These are phyloP conservation scores for Pterocarpus macrocarpus DNA, from an alignment of 306 rosid genomes.

Conservation along the genomic window DNA sequence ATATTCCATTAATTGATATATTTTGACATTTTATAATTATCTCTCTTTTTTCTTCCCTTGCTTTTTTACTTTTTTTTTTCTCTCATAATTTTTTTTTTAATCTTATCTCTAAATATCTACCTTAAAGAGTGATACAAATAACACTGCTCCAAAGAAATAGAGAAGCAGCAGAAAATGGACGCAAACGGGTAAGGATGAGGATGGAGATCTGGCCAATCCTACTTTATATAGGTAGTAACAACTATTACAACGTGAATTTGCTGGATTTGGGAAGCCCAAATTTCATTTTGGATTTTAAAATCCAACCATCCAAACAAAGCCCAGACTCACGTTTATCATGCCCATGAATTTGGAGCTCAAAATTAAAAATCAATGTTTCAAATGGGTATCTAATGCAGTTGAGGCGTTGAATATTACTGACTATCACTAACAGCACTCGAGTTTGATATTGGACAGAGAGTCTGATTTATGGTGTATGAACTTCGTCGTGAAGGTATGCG, in stretches of 20 bases:
- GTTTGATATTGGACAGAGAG: too few relatives aligned
- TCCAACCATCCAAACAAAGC: neutral
- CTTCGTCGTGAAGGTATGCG: too few relatives aligned
- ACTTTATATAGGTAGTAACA: neutral
- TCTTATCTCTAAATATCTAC: too few relatives aligned
- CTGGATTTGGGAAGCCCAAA: neutral
- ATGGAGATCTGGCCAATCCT: neutral
- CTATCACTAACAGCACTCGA: too few relatives aligned
- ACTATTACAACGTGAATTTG: neutral
- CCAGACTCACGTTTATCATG: neutral
- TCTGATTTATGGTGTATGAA: too few relatives aligned
- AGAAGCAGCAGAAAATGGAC: constrained; percentile 24
- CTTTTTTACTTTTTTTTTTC: too few relatives aligned
- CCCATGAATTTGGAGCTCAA: neutral
- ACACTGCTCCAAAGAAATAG: neutral
- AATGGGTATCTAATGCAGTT: neutral
- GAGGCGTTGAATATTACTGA: too few relatives aligned
- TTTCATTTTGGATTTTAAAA: neutral
- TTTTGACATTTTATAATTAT: too few relatives aligned
- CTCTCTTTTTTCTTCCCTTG: too few relatives aligned
- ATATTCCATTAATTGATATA: too few relatives aligned
- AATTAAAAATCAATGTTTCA: neutral
- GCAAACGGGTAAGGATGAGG: constrained; percentile 25
- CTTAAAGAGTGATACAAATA: too few relatives aligned
- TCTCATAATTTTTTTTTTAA: too few relatives aligned